Evolutionary conservation across 2,329 filamentous ascomycete species (phyloP).

Genomic region (Clonostachys byssicola): DNA sequence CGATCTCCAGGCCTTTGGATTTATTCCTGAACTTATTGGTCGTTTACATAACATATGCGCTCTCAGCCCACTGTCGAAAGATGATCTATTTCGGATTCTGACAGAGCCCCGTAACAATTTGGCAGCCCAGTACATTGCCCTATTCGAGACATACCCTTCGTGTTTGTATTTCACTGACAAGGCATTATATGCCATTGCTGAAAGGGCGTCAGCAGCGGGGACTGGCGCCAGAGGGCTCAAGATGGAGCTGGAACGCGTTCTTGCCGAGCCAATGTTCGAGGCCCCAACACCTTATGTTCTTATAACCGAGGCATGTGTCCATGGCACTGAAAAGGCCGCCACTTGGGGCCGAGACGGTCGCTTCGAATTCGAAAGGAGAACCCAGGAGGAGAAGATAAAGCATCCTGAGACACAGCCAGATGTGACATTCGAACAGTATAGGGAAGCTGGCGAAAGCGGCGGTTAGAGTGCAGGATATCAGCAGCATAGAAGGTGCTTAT

Average conservation of each 20-base stretch:
- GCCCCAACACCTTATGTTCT: constrained; percentile 73
- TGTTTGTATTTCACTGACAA: constrained; percentile 79
- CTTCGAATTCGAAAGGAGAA: constrained; percentile 63
- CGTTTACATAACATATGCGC: constrained; percentile 88
- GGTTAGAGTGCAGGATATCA: constrained; percentile 22
- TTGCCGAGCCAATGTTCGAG: constrained; percentile 79
- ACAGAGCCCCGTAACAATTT: constrained; percentile 90
- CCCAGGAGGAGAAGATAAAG: constrained; percentile 50
- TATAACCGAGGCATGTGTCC: constrained; percentile 66
- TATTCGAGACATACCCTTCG: constrained; percentile 77
- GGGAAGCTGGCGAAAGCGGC: constrained; percentile 42
- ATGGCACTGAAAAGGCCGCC: constrained; percentile 52
- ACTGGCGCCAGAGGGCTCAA: constrained; percentile 79
- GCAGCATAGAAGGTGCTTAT: neutral
- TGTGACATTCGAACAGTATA: constrained; percentile 31
- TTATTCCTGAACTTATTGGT: constrained; percentile 95
- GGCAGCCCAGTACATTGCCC: constrained; percentile 80
- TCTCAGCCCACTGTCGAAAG: constrained; percentile 66
- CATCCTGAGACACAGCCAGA: constrained; percentile 24
- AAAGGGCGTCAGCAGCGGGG: constrained; percentile 50
- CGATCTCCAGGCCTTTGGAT: constrained; percentile 80
- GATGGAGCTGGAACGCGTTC: constrained; percentile 75
- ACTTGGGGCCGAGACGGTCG: constrained; percentile 69
- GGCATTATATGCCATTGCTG: constrained; percentile 77
- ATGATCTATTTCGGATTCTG: constrained; percentile 76